Evolutionary conservation across 257 asterid species (phyloP).

Genomic region (Asclepias syriaca): DNA sequence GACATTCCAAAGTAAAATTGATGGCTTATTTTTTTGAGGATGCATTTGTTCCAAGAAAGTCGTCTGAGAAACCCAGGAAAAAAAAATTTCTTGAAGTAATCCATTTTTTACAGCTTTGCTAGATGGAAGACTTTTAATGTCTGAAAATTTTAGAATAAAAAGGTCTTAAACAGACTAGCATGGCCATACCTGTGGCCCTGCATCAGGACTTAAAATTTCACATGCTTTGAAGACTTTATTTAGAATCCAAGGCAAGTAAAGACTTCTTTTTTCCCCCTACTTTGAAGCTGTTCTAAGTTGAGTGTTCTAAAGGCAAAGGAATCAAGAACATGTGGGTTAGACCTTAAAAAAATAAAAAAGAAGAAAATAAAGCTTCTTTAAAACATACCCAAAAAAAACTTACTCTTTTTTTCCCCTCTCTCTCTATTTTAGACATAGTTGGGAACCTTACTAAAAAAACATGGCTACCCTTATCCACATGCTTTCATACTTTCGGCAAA

Average conservation of each 20-base stretch:
- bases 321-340: slow-evolving; percentile 41
- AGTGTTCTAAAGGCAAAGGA: slow-evolving; percentile 47
- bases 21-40: not conserved
- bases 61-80: not conserved
- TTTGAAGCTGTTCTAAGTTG: slow-evolving; percentile 24
- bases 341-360: slow-evolving; percentile 11
- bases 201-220: slow-evolving; percentile 27
- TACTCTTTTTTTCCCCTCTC: too few species aligned
- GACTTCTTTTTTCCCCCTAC: not conserved
- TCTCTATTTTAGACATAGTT: slow-evolving; percentile 1
- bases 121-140: not conserved
- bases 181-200: slow-evolving; percentile 28
- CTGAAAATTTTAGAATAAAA: not conserved
- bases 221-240: slow-evolving; percentile 50
- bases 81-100: not conserved
- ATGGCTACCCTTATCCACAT: slow-evolving; percentile 24
- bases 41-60: not conserved
- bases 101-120: not conserved
- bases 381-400: slow-evolving; percentile 6
- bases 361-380: not conserved
- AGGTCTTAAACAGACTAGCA: slow-evolving; percentile 13
- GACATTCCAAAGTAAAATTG: not conserved
- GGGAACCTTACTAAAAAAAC: not conserved
- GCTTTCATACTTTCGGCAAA: slow-evolving; percentile 32
- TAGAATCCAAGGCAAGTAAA: slow-evolving; percentile 49